Percentiles rank a stretch among this genome's conserved stretches.
Conservation (phyloP, 495 filamentous ascomycete genomes). For the Daldinia loculata region DNA sequence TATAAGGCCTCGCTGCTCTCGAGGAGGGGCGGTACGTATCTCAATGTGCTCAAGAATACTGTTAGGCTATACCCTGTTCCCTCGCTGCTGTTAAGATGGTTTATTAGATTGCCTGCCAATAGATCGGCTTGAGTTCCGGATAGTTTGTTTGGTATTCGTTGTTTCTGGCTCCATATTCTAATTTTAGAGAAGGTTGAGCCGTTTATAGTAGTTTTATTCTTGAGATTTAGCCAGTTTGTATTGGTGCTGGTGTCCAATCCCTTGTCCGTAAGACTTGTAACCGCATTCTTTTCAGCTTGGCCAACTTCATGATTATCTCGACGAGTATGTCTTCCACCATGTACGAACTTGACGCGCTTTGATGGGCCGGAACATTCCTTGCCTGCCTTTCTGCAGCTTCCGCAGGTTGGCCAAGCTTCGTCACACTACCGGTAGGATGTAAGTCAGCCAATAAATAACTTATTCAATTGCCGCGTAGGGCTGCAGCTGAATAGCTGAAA, state of each 20-base stretch:
- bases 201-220: conserved; percentile 8
- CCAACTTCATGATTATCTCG: not conserved
- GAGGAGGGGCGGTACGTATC: conserved; percentile 17
- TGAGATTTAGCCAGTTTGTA: conserved; percentile 7
- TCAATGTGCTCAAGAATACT: conserved; percentile 20
- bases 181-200: conserved; percentile 29
- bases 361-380: conserved; percentile 30
- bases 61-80: conserved; percentile 27
- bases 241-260: not conserved
- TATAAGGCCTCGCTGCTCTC: conserved; percentile 25
- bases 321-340: conserved; percentile 23
- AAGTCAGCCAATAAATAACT: conserved; percentile 13
- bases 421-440: conserved; percentile 19
- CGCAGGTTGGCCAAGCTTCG: conserved; percentile 33
- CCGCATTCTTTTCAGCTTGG: not conserved
- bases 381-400: conserved; percentile 28
- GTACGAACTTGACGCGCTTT: conserved; percentile 23
- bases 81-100: conserved; percentile 20
- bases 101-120: conserved; percentile 14
- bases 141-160: conserved; percentile 8
- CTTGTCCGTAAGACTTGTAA: not conserved
- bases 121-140: conserved; percentile 10
- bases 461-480: not conserved
- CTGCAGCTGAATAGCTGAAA: not conserved
- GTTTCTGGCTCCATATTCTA: conserved; percentile 10